Conservation (phyloP, 176 grass and related monocot genomes). For the Dactylis glomerata region DNA sequence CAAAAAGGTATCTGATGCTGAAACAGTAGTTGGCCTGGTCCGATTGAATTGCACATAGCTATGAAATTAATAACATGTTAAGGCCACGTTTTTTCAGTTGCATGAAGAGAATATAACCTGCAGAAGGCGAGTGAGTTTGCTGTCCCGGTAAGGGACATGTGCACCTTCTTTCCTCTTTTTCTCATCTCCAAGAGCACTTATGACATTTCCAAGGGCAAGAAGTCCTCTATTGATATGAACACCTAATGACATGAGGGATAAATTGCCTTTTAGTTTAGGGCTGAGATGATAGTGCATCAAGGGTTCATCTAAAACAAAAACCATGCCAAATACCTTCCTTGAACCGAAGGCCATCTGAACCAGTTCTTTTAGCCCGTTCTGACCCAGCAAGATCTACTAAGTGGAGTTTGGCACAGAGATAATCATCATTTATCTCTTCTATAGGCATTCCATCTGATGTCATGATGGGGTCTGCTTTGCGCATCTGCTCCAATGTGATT, state of each 20-base stretch:
- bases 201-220: constrained; percentile 94
- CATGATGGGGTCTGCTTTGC: constrained; percentile 71
- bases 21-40: not conserved
- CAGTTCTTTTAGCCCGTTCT: constrained; percentile 91
- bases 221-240: constrained; percentile 99
- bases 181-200: constrained; percentile 98
- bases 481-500: constrained; percentile 99
- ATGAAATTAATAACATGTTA: constrained; percentile 28
- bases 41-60: constrained; percentile 5
- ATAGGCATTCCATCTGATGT: constrained; percentile 62
- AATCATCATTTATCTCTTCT: constrained; percentile 88
- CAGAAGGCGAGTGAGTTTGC: constrained; percentile 97
- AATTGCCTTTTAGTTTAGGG: not conserved
- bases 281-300: not conserved
- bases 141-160: constrained; percentile 95
- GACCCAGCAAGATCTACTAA: constrained; percentile 98
- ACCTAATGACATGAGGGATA: constrained; percentile 49
- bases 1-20: not conserved
- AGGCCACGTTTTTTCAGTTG: not conserved
- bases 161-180: constrained; percentile 98
- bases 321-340: constrained; percentile 74
- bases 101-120: constrained; percentile 49
- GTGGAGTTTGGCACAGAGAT: constrained; percentile 93
- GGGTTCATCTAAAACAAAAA: constrained; percentile 8
- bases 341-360: constrained; percentile 94